These are phyloP conservation scores for Cyclotella kingstonii DNA, from an alignment of 108 stramenopile species.

Conservation along the genomic window DNA sequence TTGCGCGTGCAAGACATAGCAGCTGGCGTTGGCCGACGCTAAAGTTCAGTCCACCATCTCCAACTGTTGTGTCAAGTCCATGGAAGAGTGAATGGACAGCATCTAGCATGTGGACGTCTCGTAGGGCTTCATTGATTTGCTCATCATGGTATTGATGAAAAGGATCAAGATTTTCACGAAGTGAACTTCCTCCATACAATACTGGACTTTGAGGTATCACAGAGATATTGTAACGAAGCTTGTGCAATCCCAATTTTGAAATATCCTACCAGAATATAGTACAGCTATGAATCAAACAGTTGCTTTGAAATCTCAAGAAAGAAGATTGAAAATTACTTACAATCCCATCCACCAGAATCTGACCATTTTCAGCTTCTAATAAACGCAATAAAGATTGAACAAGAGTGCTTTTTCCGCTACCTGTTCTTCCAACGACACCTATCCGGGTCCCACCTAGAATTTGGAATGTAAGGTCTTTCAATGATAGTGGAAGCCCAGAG, in stretches of 20 bases:
- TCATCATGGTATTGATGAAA: constrained; percentile 57
- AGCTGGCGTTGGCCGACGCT: constrained; percentile 92
- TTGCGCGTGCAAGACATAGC: constrained; percentile 91
- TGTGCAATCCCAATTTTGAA: constrained; percentile 76
- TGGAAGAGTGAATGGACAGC: constrained; percentile 60
- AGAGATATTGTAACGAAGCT: constrained; percentile 74
- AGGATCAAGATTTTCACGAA: constrained; percentile 95
- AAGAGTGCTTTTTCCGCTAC: constrained; percentile 65
- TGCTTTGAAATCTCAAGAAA: neutral
- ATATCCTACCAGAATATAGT: constrained; percentile 47
- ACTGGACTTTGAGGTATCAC: constrained; percentile 95
- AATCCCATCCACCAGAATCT: constrained; percentile 83
- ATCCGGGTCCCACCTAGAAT: constrained; percentile 69
- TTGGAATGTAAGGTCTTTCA: constrained; percentile 59
- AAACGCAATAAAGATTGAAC: constrained; percentile 78
- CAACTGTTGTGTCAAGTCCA: constrained; percentile 70
- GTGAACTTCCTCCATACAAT: constrained; percentile 86
- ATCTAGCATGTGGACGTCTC: constrained; percentile 70
- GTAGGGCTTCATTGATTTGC: constrained; percentile 52
- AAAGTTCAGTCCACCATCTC: constrained; percentile 93
- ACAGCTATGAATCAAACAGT: too few relatives aligned
- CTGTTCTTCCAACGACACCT: constrained; percentile 74
- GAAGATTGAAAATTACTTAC: neutral
- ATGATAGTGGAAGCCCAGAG: constrained; percentile 63
- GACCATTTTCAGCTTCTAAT: constrained; percentile 75